These are phyloP conservation scores for Emydomyces testavorans DNA, from an alignment of 2,329 filamentous ascomycete species.

Conservation along the genomic window DNA sequence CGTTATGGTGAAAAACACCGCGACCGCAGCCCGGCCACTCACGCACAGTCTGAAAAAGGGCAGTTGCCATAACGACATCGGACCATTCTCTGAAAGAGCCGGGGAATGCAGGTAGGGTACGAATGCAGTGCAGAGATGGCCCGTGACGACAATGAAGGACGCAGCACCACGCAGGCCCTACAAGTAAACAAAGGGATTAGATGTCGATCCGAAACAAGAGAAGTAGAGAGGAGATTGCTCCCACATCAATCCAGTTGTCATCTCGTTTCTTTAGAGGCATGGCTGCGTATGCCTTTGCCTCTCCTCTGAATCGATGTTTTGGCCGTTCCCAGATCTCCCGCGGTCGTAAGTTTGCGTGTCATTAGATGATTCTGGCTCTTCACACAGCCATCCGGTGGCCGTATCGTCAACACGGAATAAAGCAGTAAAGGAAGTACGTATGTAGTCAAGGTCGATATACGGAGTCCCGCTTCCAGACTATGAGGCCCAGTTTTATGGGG, in stretches of 20 bases:
- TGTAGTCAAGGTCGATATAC: too few species aligned
- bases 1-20: slow-evolving; percentile 25
- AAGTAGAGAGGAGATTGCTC: neutral
- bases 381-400: neutral
- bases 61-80: slow-evolving; percentile 19
- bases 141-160: slow-evolving; percentile 34
- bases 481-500: too few species aligned
- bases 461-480: too few species aligned
- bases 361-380: neutral
- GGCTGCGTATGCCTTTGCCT: neutral
- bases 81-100: slow-evolving; percentile 17
- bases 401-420: too few species aligned
- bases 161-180: slow-evolving; percentile 35
- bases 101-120: slow-evolving; percentile 33
- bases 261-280: slow-evolving; percentile 16
- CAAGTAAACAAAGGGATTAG: slow-evolving; percentile 1
- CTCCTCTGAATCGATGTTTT: neutral
- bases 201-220: neutral
- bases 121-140: slow-evolving; percentile 34
- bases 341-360: neutral
- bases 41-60: slow-evolving; percentile 22
- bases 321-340: too few species aligned
- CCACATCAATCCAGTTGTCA: slow-evolving; percentile 21
- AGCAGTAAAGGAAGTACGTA: too few species aligned
- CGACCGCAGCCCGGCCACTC: slow-evolving; percentile 20